Conservation (phyloP, 768 basidiomycete species). For the Termitomyces sp. region DNA sequence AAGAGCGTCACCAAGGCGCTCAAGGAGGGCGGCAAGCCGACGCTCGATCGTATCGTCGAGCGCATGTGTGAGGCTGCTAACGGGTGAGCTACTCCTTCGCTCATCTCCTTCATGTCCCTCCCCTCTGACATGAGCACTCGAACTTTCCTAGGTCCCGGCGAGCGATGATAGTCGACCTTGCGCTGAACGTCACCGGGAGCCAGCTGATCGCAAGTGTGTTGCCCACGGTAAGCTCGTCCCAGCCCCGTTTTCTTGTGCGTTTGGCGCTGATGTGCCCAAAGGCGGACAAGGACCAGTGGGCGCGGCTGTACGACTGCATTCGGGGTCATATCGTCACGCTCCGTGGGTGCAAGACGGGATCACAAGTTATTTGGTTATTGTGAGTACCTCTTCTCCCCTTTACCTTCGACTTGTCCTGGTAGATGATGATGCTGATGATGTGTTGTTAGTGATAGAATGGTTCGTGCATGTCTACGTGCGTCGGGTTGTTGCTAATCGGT, state of each 20-base stretch:
- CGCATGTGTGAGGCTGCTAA: conserved; percentile 87
- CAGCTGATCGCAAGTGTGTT: conserved; percentile 82
- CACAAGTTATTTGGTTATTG: conserved; percentile 91
- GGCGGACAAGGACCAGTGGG: conserved; percentile 86
- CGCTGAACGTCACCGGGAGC: conserved; percentile 79
- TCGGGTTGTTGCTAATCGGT: background rate
- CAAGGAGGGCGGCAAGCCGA: too few species aligned
- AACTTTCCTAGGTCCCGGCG: conserved; percentile 48
- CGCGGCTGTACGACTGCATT: conserved; percentile 80
- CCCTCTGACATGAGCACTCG: background rate
- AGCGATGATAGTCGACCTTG: conserved; percentile 84
- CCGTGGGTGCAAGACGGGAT: conserved; percentile 92
- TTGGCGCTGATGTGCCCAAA: conserved; percentile 24
- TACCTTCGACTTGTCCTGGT: background rate
- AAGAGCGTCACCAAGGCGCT: too few species aligned
- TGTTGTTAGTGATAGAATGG: background rate
- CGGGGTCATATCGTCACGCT: conserved; percentile 85
- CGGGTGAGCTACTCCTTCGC: conserved; percentile 45
- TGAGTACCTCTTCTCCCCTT: conserved; percentile 24
- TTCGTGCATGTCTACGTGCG: background rate
- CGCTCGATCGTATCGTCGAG: conserved; percentile 68
- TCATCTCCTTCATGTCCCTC: background rate
- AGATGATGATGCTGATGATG: background rate
- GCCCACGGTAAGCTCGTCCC: conserved; percentile 54
- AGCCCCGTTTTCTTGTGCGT: background rate